Percentiles rank a stretch among this genome's conserved stretches.
Evolutionary conservation across 257 asterid species (phyloP).

Genomic region (Echites panduratus): DNA sequence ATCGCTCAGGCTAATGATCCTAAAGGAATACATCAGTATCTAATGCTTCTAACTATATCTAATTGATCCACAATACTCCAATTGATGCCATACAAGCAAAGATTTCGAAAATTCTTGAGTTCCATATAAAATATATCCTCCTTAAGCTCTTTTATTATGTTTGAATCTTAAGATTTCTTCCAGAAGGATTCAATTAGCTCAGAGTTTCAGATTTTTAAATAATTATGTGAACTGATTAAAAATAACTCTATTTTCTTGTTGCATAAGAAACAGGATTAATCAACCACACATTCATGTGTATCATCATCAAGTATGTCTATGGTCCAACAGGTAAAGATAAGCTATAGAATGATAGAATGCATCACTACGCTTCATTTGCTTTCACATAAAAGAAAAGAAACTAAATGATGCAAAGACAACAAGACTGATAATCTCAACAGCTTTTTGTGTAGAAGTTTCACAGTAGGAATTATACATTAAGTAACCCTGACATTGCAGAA

Average conservation of each 20-base stretch:
- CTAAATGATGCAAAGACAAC: constrained; percentile 11
- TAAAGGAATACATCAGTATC: not conserved
- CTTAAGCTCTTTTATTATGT: not conserved
- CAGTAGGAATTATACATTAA: constrained; percentile 57
- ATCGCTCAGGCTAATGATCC: not conserved
- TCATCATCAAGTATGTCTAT: not conserved
- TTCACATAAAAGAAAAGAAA: constrained; percentile 14
- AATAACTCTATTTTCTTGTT: not conserved
- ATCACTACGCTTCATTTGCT: not conserved
- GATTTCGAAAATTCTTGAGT: not conserved
- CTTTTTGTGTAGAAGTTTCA: constrained; percentile 8
- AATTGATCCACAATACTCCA: not conserved
- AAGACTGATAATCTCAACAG: constrained; percentile 14
- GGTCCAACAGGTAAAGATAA: not conserved
- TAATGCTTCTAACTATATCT: not conserved
- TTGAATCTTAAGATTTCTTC: not conserved
- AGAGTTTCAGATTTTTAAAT: not conserved
- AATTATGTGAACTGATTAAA: not conserved
- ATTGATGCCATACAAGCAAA: not conserved
- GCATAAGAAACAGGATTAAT: not conserved
- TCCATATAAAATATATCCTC: not conserved
- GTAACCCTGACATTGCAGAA: constrained; percentile 80
- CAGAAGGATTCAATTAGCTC: not conserved
- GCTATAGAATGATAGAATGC: not conserved
- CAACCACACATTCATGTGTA: not conserved